Conservation (phyloP, 345 rosid genomes). For the Populus alba region DNA sequence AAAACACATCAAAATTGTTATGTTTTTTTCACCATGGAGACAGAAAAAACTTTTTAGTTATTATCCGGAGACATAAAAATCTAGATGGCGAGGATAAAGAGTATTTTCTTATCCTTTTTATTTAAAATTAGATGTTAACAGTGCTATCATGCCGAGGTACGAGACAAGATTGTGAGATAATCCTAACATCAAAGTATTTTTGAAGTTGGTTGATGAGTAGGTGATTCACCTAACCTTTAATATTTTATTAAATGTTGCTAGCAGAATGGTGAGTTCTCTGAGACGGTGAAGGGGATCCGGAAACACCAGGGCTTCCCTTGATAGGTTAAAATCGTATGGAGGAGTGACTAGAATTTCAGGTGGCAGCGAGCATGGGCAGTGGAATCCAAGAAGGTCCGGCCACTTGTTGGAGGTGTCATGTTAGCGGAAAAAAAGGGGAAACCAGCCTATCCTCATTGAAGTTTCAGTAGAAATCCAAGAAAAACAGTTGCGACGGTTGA, state of each 20-base stretch:
- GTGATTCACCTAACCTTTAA: neutral
- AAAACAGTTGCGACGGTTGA: neutral
- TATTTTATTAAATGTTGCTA: too few species aligned
- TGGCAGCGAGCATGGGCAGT: neutral
- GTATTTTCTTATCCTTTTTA: too few species aligned
- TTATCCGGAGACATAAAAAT: too few species aligned
- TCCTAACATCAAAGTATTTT: neutral
- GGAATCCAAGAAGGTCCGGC: neutral
- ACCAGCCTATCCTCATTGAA: neutral
- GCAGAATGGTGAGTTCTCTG: too few species aligned
- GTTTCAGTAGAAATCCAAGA: neutral
- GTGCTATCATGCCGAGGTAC: too few species aligned
- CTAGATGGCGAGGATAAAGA: fast-evolving
- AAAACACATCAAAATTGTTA: too few species aligned
- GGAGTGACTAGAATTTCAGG: neutral
- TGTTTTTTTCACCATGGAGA: too few species aligned
- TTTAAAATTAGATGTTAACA: too few species aligned
- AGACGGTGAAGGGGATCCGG: neutral
- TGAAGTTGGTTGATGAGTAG: neutral
- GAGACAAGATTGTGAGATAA: neutral
- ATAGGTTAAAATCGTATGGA: neutral
- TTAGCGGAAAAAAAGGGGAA: neutral
- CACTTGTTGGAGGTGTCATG: neutral
- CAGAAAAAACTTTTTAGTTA: too few species aligned
- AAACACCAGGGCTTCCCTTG: neutral